Percentiles rank a stretch among this genome's conserved stretches.
These are phyloP conservation scores for Cydonia oblonga DNA, from an alignment of 331 rosid species.

Conservation along the genomic window DNA sequence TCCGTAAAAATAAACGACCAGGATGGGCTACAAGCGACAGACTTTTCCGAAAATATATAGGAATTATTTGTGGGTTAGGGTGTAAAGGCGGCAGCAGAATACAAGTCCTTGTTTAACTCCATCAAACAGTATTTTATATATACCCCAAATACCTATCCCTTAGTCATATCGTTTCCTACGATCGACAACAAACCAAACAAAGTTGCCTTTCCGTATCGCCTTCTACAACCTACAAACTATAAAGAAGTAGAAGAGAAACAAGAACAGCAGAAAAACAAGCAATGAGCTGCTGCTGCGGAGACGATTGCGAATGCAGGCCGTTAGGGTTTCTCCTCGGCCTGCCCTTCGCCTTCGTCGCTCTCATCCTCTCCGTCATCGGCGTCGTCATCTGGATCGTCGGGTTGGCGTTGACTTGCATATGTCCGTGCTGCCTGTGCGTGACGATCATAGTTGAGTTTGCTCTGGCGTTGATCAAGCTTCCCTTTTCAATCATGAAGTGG, in stretches of 20 bases:
- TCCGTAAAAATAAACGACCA: neutral
- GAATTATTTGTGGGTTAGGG: neutral
- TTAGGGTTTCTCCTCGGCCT: slow-evolving; percentile 66
- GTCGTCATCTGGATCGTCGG: slow-evolving; percentile 66
- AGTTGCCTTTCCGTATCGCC: neutral
- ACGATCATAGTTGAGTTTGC: slow-evolving; percentile 72
- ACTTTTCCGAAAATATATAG: neutral
- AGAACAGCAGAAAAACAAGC: neutral
- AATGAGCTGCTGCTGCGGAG: slow-evolving; percentile 53
- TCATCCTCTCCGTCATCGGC: slow-evolving; percentile 52
- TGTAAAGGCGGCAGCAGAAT: neutral
- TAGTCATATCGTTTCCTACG: neutral
- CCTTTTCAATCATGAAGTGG: slow-evolving; percentile 66
- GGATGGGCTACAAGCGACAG: neutral
- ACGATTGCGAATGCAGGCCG: slow-evolving; percentile 63
- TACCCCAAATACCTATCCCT: neutral
- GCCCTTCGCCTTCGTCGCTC: slow-evolving; percentile 70
- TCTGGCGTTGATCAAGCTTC: slow-evolving; percentile 55
- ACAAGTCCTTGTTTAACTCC: neutral
- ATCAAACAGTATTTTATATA: too few species aligned
- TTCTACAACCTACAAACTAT: neutral
- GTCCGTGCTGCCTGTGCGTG: slow-evolving; percentile 84
- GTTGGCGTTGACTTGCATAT: slow-evolving; percentile 64
- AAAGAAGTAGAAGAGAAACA: neutral
- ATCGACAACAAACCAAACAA: neutral